Evolutionary conservation across 345 rosid genomes (phyloP).

Genomic region (Cardamine chenopodiifolia): DNA sequence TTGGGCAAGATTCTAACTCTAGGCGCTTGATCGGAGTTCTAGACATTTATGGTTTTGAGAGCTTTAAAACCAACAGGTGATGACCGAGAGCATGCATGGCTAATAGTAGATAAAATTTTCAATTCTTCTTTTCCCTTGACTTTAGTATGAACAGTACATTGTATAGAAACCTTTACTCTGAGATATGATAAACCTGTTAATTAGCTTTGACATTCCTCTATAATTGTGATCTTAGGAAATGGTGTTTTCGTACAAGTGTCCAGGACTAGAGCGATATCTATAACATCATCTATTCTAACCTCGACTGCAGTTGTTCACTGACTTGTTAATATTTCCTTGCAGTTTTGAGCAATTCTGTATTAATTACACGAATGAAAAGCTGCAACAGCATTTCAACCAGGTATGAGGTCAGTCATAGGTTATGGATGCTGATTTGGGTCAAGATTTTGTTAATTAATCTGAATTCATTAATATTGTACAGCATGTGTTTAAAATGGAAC

Average conservation of each 20-base stretch:
- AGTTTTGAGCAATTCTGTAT: conserved; percentile 96
- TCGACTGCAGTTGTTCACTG: conserved; percentile 22
- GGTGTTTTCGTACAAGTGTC: conserved; percentile 10
- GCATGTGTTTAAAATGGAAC: conserved; percentile 95
- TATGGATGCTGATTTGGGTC: conserved; percentile 31
- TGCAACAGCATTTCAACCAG: conserved; percentile 99
- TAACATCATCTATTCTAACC: conserved; percentile 19
- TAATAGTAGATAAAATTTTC: neutral
- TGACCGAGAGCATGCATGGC: conserved; percentile 15
- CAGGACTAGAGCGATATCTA: neutral
- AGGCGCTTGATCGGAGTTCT: conserved; percentile 77
- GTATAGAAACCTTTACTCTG: neutral
- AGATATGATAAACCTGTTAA: conserved; percentile 9
- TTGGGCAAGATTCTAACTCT: conserved; percentile 76
- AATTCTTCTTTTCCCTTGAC: conserved; percentile 1
- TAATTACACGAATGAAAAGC: conserved; percentile 87
- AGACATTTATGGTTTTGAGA: conserved; percentile 94
- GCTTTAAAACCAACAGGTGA: conserved; percentile 85
- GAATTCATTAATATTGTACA: conserved; percentile 45
- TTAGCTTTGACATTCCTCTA: neutral
- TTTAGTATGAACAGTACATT: neutral
- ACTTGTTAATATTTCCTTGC: conserved; percentile 37
- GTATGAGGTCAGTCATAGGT: conserved; percentile 66
- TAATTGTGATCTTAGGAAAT: neutral
- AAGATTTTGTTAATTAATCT: conserved; percentile 39